Percentiles rank a stretch among this genome's conserved stretches.
Conservation (phyloP, 192 early-diverging fungal genomes). For the Coemansia sp. region DNA sequence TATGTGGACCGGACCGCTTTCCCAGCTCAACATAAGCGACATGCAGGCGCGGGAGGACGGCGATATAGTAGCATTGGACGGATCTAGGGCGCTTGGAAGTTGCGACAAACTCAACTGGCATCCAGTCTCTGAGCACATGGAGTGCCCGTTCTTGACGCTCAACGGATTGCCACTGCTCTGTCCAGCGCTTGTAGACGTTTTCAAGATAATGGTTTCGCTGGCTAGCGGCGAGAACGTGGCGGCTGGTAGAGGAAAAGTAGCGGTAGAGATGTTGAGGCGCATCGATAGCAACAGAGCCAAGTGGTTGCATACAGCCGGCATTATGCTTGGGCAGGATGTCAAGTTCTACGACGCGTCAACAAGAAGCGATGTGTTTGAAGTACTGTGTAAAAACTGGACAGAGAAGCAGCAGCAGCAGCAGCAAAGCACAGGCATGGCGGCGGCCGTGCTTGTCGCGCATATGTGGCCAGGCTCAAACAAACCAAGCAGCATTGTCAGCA, state of each 20-base stretch:
- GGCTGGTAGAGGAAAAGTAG: background rate
- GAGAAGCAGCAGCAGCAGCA: background rate
- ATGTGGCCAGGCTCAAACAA: background rate
- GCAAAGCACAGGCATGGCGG: background rate
- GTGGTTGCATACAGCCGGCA: constrained; percentile 23
- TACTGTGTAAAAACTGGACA: background rate
- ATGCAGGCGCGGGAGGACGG: background rate
- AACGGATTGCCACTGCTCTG: constrained; percentile 14
- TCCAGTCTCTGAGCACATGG: background rate
- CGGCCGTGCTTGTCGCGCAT: background rate
- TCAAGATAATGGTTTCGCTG: background rate
- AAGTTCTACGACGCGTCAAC: background rate
- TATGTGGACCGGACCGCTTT: constrained; percentile 31
- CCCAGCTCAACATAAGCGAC: background rate
- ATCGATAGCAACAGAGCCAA: constrained; percentile 16
- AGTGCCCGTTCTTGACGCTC: constrained; percentile 7
- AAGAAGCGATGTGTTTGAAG: background rate
- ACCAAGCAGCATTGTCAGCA: background rate
- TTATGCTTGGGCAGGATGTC: constrained; percentile 9
- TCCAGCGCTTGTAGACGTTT: constrained; percentile 2
- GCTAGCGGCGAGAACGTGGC: background rate
- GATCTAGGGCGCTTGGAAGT: constrained; percentile 3
- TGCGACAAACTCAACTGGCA: constrained; percentile 1
- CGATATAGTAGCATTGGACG: constrained; percentile 5
- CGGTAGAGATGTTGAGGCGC: background rate